phyloP scores from a whole-genome alignment of 1,139 yeast genomes.

The Geotrichum candidum region DNA sequence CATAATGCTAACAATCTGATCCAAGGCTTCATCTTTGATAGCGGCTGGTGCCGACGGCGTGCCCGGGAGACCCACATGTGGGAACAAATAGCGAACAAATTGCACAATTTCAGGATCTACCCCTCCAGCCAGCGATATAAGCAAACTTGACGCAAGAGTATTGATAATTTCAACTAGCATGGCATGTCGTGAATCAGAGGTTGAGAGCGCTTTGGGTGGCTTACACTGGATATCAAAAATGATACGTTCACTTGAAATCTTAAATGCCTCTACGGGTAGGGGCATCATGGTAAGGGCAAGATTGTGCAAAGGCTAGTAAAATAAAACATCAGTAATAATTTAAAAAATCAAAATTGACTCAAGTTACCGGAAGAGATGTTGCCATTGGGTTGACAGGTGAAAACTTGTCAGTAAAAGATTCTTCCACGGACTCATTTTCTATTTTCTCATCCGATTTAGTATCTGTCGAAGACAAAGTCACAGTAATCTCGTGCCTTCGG shows the following conservation, averaged over 20 bases:
- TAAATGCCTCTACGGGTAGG: not conserved
- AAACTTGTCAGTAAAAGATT: too few relatives aligned
- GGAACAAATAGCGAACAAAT: not conserved
- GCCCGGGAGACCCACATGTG: not conserved
- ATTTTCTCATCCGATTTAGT: not conserved
- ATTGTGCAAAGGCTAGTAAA: too few relatives aligned
- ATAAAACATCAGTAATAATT: too few relatives aligned
- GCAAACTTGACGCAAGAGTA: not conserved
- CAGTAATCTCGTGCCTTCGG: not conserved
- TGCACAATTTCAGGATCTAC: not conserved
- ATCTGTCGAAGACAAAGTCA: not conserved
- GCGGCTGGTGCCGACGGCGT: not conserved
- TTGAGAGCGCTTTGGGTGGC: not conserved
- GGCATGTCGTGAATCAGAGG: not conserved
- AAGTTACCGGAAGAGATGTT: too few relatives aligned
- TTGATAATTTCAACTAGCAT: not conserved
- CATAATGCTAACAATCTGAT: not conserved
- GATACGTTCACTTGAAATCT: not conserved
- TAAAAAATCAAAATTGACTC: too few relatives aligned
- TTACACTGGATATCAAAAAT: not conserved
- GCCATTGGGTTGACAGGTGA: too few relatives aligned
- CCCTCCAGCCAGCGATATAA: not conserved
- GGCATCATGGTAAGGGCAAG: not conserved
- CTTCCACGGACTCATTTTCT: too few relatives aligned
- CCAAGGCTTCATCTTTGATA: not conserved